Conservation (phyloP, 345 rosid species). For the Turritis glabra region DNA sequence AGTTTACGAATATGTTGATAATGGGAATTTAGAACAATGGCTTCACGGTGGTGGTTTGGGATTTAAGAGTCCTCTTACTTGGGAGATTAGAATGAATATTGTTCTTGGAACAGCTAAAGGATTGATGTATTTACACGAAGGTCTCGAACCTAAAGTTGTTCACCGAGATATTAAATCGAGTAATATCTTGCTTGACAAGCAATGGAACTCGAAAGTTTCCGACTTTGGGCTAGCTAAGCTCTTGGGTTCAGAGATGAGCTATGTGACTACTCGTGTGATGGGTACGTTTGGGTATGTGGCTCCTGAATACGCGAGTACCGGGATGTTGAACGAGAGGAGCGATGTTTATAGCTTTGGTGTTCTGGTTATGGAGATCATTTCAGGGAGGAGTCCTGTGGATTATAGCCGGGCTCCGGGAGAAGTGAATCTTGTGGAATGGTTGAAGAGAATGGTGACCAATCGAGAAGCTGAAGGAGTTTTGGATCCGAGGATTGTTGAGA, state of each 20-base stretch:
- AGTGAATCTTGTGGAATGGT: constrained; percentile 96
- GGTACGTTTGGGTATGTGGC: constrained; percentile 98
- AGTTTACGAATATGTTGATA: constrained; percentile 84
- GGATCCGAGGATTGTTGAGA: constrained; percentile 75
- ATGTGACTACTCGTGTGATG: constrained; percentile 95
- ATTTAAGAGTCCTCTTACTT: constrained; percentile 73
- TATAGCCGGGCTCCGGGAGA: constrained; percentile 83
- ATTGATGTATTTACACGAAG: constrained; percentile 83
- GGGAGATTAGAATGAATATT: constrained; percentile 85
- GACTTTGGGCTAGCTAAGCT: constrained; percentile 94
- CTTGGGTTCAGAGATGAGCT: constrained; percentile 79
- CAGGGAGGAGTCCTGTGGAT: constrained; percentile 97
- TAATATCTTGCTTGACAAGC: constrained; percentile 87
- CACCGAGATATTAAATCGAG: constrained; percentile 89
- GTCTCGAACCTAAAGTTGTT: constrained; percentile 92
- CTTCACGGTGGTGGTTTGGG: constrained; percentile 80
- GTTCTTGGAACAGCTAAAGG: constrained; percentile 86
- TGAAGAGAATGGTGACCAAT: constrained; percentile 82
- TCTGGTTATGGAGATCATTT: constrained; percentile 87
- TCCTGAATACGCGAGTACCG: constrained; percentile 97
- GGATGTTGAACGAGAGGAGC: constrained; percentile 96
- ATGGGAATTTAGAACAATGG: constrained; percentile 95
- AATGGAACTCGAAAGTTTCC: constrained; percentile 84
- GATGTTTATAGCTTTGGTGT: constrained; percentile 95
- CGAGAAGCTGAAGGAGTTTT: constrained; percentile 80